Conservation (phyloP, 441 rosid species). For the Syzygium syzygioides region DNA sequence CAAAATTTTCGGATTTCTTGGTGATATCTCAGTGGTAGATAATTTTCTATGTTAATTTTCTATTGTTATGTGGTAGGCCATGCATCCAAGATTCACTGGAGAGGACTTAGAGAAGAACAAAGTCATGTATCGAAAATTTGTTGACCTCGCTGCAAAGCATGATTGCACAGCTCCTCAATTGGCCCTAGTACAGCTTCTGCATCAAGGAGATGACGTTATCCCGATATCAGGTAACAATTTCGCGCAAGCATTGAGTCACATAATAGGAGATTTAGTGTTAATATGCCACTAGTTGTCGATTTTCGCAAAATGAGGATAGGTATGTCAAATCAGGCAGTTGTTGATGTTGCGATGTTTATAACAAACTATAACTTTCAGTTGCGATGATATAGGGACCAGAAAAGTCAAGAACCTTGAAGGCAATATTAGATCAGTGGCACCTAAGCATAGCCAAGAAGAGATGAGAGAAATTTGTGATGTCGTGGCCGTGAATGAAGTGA, state of each 20-base stretch:
- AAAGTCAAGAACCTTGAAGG: constrained; percentile 32
- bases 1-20: background rate
- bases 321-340: background rate
- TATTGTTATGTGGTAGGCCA: background rate
- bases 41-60: background rate
- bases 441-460: constrained; percentile 16
- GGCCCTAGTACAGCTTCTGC: constrained; percentile 46
- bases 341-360: background rate
- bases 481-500: constrained; percentile 24
- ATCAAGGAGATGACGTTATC: constrained; percentile 40
- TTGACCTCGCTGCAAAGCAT: constrained; percentile 25
- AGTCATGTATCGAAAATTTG: constrained; percentile 16
- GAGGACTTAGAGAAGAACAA: constrained; percentile 46
- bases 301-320: background rate
- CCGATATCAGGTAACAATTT: constrained; percentile 37
- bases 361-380: background rate
- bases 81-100: constrained; percentile 35
- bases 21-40: background rate
- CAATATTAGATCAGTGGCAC: constrained; percentile 23
- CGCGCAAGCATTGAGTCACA: background rate
- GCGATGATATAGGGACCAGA: constrained; percentile 26
- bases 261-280: background rate
- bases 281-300: background rate
- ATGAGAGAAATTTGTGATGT: constrained; percentile 24
- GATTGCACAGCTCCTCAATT: constrained; percentile 35